Evolutionary conservation across 257 asterid genomes (phyloP).

Genomic region (Solanum rostratum): DNA sequence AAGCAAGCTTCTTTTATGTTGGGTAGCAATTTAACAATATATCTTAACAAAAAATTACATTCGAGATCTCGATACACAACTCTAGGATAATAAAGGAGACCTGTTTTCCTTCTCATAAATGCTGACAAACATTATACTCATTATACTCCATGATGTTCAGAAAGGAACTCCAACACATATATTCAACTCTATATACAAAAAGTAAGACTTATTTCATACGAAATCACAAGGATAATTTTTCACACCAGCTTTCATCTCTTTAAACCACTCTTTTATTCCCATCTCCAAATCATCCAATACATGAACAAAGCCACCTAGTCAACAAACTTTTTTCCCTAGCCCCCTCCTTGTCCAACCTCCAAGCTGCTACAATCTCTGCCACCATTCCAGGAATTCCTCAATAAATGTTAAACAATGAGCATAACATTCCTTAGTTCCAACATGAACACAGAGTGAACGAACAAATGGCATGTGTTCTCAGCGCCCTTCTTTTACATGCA

Average conservation of each 20-base stretch:
- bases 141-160: neutral
- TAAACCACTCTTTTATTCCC: neutral
- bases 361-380: neutral
- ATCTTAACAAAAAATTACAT: neutral
- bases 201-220: neutral
- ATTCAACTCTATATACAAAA: neutral
- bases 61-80: neutral
- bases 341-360: neutral
- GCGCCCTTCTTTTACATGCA: neutral
- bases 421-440: neutral
- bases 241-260: neutral
- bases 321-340: neutral
- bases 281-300: neutral
- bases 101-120: neutral
- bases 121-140: neutral
- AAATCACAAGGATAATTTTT: neutral
- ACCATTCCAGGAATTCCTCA: neutral
- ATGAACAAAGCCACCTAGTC: neutral
- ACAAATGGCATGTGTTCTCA: neutral
- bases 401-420: neutral
- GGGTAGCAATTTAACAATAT: neutral
- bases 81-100: neutral
- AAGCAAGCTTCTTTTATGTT: neutral
- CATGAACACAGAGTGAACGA: neutral
- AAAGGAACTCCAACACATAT: neutral